These are phyloP conservation scores for Phytophthora pluvialis DNA, from an alignment of 352 stramenopile genomes.

Conservation along the genomic window DNA sequence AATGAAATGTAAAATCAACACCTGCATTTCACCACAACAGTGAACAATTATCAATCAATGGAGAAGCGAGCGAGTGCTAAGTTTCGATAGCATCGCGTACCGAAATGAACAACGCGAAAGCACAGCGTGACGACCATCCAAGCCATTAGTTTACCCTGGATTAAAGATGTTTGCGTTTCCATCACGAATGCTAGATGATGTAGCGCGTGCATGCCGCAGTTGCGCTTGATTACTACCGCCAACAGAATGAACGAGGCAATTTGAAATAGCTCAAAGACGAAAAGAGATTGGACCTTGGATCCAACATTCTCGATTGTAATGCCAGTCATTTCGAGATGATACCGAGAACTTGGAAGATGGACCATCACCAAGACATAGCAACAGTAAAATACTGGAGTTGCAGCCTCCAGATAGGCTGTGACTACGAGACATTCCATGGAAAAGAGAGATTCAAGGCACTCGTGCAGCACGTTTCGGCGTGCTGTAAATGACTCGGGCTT, in stretches of 20 bases:
- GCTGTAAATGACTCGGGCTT: not conserved
- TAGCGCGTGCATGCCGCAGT: slow-evolving; percentile 21
- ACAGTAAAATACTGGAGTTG: slow-evolving; percentile 37
- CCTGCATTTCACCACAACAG: not conserved
- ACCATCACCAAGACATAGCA: slow-evolving; percentile 27
- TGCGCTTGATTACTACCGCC: slow-evolving; percentile 12
- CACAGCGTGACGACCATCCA: slow-evolving; percentile 17
- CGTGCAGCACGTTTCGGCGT: not conserved
- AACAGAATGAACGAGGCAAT: slow-evolving; percentile 30
- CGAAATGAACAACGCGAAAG: slow-evolving; percentile 19
- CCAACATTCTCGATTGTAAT: slow-evolving; percentile 3
- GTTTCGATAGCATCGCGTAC: not conserved
- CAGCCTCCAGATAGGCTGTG: slow-evolving; percentile 39
- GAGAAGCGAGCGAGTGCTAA: not conserved
- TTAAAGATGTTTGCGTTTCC: slow-evolving; percentile 25
- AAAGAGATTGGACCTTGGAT: slow-evolving; percentile 14
- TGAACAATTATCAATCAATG: not conserved
- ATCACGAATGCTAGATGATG: slow-evolving; percentile 38
- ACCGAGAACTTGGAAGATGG: slow-evolving; percentile 24
- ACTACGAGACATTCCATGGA: slow-evolving; percentile 40
- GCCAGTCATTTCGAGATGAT: slow-evolving; percentile 11
- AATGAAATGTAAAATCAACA: slow-evolving; percentile 17
- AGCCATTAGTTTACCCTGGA: slow-evolving; percentile 24
- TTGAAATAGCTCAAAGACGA: slow-evolving; percentile 26
- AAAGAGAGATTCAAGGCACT: slow-evolving; percentile 23